Percentiles rank a stretch among this genome's conserved stretches.
These are phyloP conservation scores for Pulveroboletus sp. DNA, from an alignment of 768 basidiomycete species.

Conservation along the genomic window DNA sequence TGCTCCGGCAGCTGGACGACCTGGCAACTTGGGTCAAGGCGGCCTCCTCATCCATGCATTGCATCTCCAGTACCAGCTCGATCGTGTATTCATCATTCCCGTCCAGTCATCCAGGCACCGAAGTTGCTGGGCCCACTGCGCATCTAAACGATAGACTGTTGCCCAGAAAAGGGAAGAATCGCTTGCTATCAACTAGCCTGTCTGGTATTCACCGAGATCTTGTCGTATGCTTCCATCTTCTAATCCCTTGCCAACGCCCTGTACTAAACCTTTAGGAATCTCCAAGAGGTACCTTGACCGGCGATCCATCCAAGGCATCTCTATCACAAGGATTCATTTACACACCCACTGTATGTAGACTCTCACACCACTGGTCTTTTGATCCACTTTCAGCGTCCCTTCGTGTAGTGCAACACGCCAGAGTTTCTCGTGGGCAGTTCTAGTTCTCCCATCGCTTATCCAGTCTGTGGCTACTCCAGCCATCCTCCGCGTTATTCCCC, in stretches of 20 bases:
- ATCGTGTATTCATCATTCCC: not conserved
- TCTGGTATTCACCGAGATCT: not conserved
- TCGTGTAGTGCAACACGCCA: conserved; percentile 21
- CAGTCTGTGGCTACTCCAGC: conserved; percentile 29
- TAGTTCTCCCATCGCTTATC: conserved; percentile 29
- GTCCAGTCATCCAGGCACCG: not conserved
- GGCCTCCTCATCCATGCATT: conserved; percentile 15
- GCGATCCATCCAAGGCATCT: not conserved
- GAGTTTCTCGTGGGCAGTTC: conserved; percentile 33
- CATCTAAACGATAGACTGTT: not conserved
- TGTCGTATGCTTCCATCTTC: conserved; percentile 13
- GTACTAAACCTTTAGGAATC: conserved; percentile 11
- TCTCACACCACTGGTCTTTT: not conserved
- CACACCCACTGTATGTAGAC: conserved; percentile 20
- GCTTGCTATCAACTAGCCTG: conserved; percentile 6
- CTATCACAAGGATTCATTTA: conserved; percentile 27
- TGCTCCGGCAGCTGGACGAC: conserved; percentile 27
- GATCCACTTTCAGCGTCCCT: not conserved
- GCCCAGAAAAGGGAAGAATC: conserved; percentile 23
- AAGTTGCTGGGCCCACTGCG: not conserved
- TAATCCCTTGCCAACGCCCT: not conserved
- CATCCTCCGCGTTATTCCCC: conserved; percentile 16
- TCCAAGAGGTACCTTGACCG: not conserved
- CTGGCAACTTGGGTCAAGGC: conserved; percentile 26
- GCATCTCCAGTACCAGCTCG: not conserved